Percentiles rank a stretch among this genome's conserved stretches.
These are phyloP conservation scores for Microascus cirrosus DNA, from an alignment of 2,329 filamentous ascomycete genomes.

Conservation along the genomic window DNA sequence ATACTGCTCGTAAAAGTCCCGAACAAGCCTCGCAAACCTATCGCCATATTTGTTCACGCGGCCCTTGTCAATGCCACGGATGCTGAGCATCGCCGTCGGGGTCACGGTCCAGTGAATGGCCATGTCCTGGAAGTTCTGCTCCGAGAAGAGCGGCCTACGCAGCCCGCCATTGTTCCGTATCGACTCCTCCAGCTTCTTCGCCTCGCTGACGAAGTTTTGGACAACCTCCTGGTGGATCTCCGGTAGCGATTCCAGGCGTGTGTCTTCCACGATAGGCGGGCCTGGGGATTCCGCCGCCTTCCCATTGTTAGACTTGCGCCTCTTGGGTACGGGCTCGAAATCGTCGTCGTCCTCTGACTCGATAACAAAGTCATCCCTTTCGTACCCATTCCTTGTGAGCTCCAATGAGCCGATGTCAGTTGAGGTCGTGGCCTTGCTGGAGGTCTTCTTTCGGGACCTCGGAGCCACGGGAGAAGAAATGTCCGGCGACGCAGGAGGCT, in stretches of 20 bases:
- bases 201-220: conserved; percentile 52
- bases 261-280: conserved; percentile 47
- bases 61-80: conserved; percentile 50
- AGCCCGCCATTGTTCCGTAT: conserved; percentile 49
- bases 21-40: conserved; percentile 48
- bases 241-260: conserved; percentile 39
- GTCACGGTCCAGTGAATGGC: conserved; percentile 55
- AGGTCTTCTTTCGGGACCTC: conserved; percentile 11
- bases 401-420: not conserved
- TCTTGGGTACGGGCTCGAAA: conserved; percentile 30
- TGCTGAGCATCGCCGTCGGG: conserved; percentile 48
- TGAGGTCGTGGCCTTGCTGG: not conserved
- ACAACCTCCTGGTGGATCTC: conserved; percentile 53
- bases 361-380: conserved; percentile 22
- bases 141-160: conserved; percentile 53
- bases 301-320: conserved; percentile 5
- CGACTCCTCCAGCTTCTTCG: conserved; percentile 46
- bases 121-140: conserved; percentile 62
- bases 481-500: conserved; percentile 28
- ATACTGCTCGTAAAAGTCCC: conserved; percentile 33
- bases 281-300: conserved; percentile 26
- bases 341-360: conserved; percentile 28
- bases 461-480: conserved; percentile 38
- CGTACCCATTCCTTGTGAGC: conserved; percentile 12
- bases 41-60: conserved; percentile 52